Percentiles rank a stretch among this genome's conserved stretches.
Conservation (phyloP, 768 basidiomycete species). For the Coprinellus micaceus region DNA sequence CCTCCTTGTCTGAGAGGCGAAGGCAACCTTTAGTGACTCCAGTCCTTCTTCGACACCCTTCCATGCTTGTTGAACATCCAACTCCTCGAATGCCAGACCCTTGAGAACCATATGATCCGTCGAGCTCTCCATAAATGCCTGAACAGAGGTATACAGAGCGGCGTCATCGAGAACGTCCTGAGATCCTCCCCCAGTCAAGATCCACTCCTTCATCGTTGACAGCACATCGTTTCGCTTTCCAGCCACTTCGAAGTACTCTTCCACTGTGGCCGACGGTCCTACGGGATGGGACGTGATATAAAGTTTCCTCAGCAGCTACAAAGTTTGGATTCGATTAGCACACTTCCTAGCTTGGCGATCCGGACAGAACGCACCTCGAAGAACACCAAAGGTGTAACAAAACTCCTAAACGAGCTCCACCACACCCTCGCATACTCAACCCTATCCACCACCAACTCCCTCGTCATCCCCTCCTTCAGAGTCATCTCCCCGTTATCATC, state of each 20-base stretch:
- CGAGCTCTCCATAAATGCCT: slow-evolving; percentile 54
- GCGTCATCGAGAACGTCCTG: slow-evolving; percentile 75
- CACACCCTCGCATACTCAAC: slow-evolving; percentile 71
- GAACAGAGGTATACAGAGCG: slow-evolving; percentile 56
- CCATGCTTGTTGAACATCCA: slow-evolving; percentile 46
- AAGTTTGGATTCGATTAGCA: slow-evolving; percentile 8
- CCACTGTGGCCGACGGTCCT: slow-evolving; percentile 37
- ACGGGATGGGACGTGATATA: slow-evolving; percentile 52
- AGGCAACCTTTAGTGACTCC: slow-evolving; percentile 39
- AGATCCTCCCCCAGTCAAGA: slow-evolving; percentile 67
- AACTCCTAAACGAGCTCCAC: slow-evolving; percentile 83
- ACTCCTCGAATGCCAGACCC: slow-evolving; percentile 36
- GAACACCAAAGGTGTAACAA: slow-evolving; percentile 75
- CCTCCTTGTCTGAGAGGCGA: slow-evolving; percentile 57
- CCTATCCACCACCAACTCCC: slow-evolving; percentile 69
- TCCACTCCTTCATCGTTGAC: slow-evolving; percentile 67
- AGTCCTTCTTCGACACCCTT: slow-evolving; percentile 40
- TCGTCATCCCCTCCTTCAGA: slow-evolving; percentile 66
- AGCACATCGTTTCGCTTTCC: slow-evolving; percentile 60
- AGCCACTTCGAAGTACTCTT: slow-evolving; percentile 47
- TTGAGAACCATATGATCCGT: slow-evolving; percentile 51
- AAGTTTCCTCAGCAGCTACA: slow-evolving; percentile 71
- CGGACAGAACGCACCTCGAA: slow-evolving; percentile 65
- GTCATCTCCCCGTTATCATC: slow-evolving; percentile 88
- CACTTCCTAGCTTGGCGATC: slow-evolving; percentile 2